Percentiles rank a stretch among this genome's conserved stretches.
Evolutionary conservation across 2,329 filamentous ascomycete genomes (phyloP).

Genomic region (Plectosphaerella cucumerina): DNA sequence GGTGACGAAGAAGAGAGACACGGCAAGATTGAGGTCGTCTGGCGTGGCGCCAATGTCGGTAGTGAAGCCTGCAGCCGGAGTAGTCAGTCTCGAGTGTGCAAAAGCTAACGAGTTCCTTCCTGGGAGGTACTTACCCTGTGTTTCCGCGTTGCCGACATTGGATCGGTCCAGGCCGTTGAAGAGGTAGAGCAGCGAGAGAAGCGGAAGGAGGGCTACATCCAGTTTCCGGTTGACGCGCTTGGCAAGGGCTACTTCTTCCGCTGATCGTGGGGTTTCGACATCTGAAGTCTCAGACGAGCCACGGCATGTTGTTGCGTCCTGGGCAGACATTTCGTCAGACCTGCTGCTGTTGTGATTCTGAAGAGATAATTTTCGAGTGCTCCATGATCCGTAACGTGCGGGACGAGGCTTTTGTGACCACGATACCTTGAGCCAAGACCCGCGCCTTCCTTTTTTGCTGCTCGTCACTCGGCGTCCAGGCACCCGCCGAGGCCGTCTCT

Average conservation of each 20-base stretch:
- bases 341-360: too few relatives aligned
- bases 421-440: too few relatives aligned
- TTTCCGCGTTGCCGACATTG: conserved; percentile 36
- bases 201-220: conserved; percentile 29
- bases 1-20: conserved; percentile 53
- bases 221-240: conserved; percentile 27
- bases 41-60: conserved; percentile 45
- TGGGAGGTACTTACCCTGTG: conserved; percentile 22
- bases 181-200: conserved; percentile 33
- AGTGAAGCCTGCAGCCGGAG: conserved; percentile 37
- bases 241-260: conserved; percentile 2
- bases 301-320: too few relatives aligned
- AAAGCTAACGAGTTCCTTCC: neutral
- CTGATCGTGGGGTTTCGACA: neutral
- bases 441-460: neutral
- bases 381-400: too few relatives aligned
- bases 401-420: too few relatives aligned
- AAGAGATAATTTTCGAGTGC: too few relatives aligned
- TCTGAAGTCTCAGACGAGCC: too few relatives aligned
- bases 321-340: too few relatives aligned
- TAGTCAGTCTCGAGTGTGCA: neutral
- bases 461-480: too few relatives aligned
- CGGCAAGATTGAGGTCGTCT: conserved; percentile 50
- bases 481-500: too few relatives aligned
- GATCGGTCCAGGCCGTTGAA: conserved; percentile 36